Evolutionary conservation across 805 yeast genomes (phyloP).

Genomic region (Candida germanica): DNA sequence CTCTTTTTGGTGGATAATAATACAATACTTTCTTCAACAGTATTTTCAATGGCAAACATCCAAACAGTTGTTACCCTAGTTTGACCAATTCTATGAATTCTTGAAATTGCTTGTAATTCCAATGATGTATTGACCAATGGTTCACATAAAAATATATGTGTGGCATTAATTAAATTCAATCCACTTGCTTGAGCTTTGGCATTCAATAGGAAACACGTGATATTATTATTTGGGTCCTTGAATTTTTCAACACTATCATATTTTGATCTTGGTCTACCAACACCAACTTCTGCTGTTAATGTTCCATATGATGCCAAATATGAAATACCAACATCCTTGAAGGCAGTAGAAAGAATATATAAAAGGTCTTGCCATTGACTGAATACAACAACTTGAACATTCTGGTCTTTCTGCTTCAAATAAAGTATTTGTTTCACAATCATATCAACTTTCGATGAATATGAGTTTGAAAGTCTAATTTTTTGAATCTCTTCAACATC

Average conservation of each 20-base stretch:
- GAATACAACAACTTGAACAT: conserved; percentile 78
- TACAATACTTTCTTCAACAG: conserved; percentile 88
- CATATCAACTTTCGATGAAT: conserved; percentile 86
- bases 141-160: conserved; percentile 88
- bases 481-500: conserved; percentile 43
- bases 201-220: conserved; percentile 84
- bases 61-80: conserved; percentile 77
- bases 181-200: conserved; percentile 91
- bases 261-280: conserved; percentile 24
- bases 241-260: conserved; percentile 53
- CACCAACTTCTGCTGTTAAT: conserved; percentile 28
- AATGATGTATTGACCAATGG: conserved; percentile 85
- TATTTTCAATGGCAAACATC: conserved; percentile 80
- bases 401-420: conserved; percentile 53
- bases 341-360: conserved; percentile 61
- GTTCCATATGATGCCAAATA: conserved; percentile 54
- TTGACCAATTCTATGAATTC: conserved; percentile 94
- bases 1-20: conserved; percentile 63
- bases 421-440: conserved; percentile 70
- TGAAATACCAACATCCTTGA: conserved; percentile 54
- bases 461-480: conserved; percentile 36
- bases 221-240: conserved; percentile 49
- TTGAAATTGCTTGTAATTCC: conserved; percentile 87
- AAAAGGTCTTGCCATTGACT: conserved; percentile 87
- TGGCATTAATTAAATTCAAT: conserved; percentile 84